These are phyloP conservation scores for Candida ortonii DNA, from an alignment of 805 yeast species.

Conservation along the genomic window DNA sequence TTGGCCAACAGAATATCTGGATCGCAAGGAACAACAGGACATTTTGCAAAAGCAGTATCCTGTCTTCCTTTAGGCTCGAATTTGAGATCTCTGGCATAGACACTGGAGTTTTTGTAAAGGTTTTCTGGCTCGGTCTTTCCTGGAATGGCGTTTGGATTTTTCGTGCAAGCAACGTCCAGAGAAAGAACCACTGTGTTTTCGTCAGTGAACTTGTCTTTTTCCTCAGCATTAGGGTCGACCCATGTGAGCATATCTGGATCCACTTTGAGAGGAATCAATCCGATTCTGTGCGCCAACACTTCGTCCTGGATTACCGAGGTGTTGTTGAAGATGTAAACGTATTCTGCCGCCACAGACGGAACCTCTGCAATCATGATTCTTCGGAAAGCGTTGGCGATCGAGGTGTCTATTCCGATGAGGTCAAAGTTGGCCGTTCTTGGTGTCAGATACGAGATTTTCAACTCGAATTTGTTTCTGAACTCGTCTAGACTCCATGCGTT, in stretches of 20 bases:
- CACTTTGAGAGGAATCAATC: constrained; percentile 83
- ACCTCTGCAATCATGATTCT: constrained; percentile 96
- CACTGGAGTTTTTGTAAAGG: constrained; percentile 76
- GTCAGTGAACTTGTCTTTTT: constrained; percentile 73
- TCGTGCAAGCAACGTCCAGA: constrained; percentile 78
- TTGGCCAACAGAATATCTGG: constrained; percentile 90
- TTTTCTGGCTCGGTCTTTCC: constrained; percentile 79
- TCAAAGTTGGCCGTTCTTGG: constrained; percentile 84
- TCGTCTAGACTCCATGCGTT: constrained; percentile 80
- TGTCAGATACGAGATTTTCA: constrained; percentile 61
- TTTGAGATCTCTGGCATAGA: constrained; percentile 84
- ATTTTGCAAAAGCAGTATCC: constrained; percentile 60
- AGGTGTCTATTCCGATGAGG: constrained; percentile 80
- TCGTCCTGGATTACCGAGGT: constrained; percentile 97
- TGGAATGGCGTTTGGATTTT: constrained; percentile 78
- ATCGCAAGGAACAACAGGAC: constrained; percentile 73
- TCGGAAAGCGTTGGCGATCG: constrained; percentile 93
- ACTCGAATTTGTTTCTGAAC: constrained; percentile 65
- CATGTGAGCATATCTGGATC: constrained; percentile 88
- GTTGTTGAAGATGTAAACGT: constrained; percentile 85
- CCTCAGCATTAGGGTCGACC: constrained; percentile 67
- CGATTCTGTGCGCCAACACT: constrained; percentile 92
- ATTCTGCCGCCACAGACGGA: constrained; percentile 93
- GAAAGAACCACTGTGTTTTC: constrained; percentile 85
- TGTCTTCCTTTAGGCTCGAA: constrained; percentile 93